A percentile compares a stretch with the other conserved stretches of the same genome.
These are phyloP conservation scores for Actinidia polygama DNA, from an alignment of 179 eudicot genomes.

Conservation along the genomic window DNA sequence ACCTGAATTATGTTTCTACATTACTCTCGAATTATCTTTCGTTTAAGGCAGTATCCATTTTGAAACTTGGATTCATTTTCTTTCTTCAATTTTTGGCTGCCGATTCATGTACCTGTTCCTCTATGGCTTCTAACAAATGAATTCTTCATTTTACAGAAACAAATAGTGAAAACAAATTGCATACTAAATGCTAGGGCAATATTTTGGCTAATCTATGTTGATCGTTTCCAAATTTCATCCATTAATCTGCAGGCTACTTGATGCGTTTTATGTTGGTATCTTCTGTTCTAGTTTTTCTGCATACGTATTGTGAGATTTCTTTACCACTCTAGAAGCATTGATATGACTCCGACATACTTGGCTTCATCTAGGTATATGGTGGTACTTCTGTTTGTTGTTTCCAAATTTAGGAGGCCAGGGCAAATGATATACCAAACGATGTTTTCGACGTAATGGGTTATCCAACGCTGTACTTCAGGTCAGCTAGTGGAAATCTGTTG, in stretches of 20 bases:
- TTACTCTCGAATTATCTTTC: background rate
- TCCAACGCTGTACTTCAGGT: constrained; percentile 80
- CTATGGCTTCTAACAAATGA: constrained; percentile 6
- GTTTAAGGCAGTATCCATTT: background rate
- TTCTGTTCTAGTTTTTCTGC: background rate
- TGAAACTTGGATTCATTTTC: background rate
- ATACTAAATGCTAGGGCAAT: background rate
- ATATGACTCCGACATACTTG: background rate
- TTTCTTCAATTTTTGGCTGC: background rate
- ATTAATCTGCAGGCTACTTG: background rate
- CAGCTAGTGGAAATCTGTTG: constrained; percentile 72
- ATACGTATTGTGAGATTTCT: background rate
- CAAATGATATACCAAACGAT: constrained; percentile 72
- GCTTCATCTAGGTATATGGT: background rate
- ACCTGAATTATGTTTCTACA: background rate
- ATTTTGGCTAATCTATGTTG: background rate
- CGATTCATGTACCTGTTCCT: background rate
- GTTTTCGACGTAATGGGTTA: constrained; percentile 77
- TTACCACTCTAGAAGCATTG: background rate
- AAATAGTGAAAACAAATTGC: background rate
- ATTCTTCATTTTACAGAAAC: background rate
- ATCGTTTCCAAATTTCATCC: background rate
- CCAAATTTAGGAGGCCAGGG: constrained; percentile 77
- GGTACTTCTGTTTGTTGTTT: background rate
- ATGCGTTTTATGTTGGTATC: background rate